Conservation (phyloP, 306 rosid species). For the Quercus robur region DNA sequence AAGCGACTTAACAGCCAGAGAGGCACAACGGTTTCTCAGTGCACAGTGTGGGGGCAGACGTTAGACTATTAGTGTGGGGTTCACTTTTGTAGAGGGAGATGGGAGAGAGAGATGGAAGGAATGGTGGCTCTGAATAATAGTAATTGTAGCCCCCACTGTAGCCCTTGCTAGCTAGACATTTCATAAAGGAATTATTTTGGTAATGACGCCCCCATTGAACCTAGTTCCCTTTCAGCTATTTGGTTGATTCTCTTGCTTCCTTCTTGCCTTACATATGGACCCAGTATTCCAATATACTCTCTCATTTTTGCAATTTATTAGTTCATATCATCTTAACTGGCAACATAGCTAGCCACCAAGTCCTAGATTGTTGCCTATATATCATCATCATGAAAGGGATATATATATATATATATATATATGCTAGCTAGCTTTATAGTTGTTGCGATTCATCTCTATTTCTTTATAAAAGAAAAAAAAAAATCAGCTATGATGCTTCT, state of each 20-base stretch:
- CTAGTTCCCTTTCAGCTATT: conserved; percentile 34
- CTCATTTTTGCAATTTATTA: too few relatives aligned
- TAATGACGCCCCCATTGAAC: conserved; percentile 16
- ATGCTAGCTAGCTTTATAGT: too few relatives aligned
- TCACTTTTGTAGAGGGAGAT: conserved; percentile 9
- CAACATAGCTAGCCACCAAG: too few relatives aligned
- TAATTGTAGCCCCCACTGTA: neutral
- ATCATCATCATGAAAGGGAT: too few relatives aligned
- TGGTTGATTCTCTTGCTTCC: conserved; percentile 36
- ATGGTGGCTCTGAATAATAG: conserved; percentile 14
- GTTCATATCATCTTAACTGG: too few relatives aligned
- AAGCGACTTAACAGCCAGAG: conserved; percentile 41
- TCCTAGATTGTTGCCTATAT: too few relatives aligned
- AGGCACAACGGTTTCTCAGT: conserved; percentile 54
- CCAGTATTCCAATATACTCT: conserved; percentile 9
- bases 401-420: too few relatives aligned
- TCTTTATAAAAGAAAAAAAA: too few relatives aligned
- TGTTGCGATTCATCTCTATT: too few relatives aligned
- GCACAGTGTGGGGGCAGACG: neutral
- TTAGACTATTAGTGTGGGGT: conserved; percentile 52
- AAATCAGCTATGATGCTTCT: too few relatives aligned
- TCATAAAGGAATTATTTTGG: conserved; percentile 46
- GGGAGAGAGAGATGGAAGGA: neutral
- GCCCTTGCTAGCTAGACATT: conserved; percentile 11
- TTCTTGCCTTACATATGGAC: conserved; percentile 42